phyloP scores from a whole-genome alignment of 345 rosid species.

The Ceriops decandra region DNA sequence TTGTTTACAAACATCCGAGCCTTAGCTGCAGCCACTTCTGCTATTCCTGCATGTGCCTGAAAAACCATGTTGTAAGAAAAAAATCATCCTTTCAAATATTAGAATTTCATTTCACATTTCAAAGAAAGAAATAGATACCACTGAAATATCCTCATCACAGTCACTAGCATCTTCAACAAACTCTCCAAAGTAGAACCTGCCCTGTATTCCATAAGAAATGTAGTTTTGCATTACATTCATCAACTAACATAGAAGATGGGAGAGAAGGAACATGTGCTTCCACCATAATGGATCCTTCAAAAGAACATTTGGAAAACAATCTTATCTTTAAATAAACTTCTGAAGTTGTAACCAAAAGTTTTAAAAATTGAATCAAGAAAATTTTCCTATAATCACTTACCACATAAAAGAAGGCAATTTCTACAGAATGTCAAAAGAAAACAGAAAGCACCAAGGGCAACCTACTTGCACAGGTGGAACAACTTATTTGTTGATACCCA shows the following conservation, averaged over 20 bases:
- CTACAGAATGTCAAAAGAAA: not conserved
- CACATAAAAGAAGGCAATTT: not conserved
- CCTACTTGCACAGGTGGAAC: too few species aligned
- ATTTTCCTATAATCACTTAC: too few species aligned
- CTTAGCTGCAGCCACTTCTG: conserved; percentile 97
- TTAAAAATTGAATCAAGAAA: too few species aligned
- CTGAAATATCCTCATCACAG: conserved; percentile 63
- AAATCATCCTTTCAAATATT: conserved; percentile 16
- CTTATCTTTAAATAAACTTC: not conserved
- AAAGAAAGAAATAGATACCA: conserved; percentile 44
- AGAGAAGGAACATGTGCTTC: not conserved
- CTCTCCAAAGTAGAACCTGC: conserved; percentile 89
- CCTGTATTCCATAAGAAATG: conserved; percentile 45
- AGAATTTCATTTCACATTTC: not conserved
- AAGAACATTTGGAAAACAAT: not conserved
- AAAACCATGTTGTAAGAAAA: conserved; percentile 27
- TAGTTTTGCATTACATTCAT: not conserved
- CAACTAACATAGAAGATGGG: not conserved
- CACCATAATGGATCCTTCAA: not conserved
- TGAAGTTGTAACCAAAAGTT: too few species aligned
- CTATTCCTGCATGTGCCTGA: conserved; percentile 89
- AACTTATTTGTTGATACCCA: too few species aligned
- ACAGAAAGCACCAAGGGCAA: not conserved
- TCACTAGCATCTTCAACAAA: conserved; percentile 55
- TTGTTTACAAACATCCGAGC: conserved; percentile 90